A percentile compares a stretch with the other conserved stretches of the same genome.
These are phyloP conservation scores for Capsicum chinense DNA, from an alignment of 257 asterid genomes.

Conservation along the genomic window DNA sequence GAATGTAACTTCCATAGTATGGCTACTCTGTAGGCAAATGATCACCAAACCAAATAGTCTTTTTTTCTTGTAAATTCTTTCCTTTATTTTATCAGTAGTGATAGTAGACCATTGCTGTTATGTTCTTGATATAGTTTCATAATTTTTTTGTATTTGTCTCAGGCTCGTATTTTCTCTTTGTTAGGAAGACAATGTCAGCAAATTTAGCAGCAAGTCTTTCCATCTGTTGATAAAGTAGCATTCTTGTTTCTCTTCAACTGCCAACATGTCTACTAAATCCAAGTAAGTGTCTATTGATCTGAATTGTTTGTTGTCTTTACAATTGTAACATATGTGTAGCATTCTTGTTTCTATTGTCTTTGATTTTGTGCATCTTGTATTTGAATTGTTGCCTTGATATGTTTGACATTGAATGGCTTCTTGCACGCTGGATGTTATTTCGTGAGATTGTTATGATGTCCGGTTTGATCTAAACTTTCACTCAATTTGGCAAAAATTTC, in stretches of 20 bases:
- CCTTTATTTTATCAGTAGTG: background rate
- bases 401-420: background rate
- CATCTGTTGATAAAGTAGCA: conserved; percentile 1
- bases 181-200: conserved; percentile 12
- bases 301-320: background rate
- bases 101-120: background rate
- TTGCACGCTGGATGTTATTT: background rate
- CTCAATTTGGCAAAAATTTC: background rate
- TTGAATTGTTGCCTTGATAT: conserved; percentile 14
- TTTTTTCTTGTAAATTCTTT: background rate
- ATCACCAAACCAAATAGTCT: background rate
- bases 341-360: background rate
- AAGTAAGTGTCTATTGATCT: conserved; percentile 60
- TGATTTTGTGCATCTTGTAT: conserved; percentile 11
- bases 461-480: conserved; percentile 1
- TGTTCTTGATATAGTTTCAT: background rate
- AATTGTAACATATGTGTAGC: background rate
- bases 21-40: background rate
- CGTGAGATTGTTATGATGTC: no score
- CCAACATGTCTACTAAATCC: conserved; percentile 73
- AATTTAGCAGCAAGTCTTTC: conserved; percentile 25
- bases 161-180: background rate
- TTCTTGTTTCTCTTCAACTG: conserved; percentile 20
- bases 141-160: background rate
- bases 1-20: background rate